These are phyloP conservation scores for Sugiyamaella valdiviana DNA, from an alignment of 805 yeast genomes.

Conservation along the genomic window DNA sequence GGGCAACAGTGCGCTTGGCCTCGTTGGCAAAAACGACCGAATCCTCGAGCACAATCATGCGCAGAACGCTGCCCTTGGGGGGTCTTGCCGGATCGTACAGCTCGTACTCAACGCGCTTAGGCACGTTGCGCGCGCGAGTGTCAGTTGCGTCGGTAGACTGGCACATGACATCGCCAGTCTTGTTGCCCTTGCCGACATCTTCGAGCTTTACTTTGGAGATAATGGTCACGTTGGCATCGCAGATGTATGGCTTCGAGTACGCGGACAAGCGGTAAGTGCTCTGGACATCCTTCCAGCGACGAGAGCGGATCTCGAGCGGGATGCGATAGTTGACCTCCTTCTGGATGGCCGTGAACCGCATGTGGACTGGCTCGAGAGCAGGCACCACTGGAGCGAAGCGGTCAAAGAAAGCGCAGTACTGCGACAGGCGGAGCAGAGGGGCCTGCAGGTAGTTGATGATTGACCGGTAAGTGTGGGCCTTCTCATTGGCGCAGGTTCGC, in stretches of 20 bases:
- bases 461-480: constrained; percentile 15
- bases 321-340: constrained; percentile 14
- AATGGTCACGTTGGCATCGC: constrained; percentile 16
- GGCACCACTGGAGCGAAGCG: constrained; percentile 6
- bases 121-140: not conserved
- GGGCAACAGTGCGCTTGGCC: constrained; percentile 4
- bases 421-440: constrained; percentile 19
- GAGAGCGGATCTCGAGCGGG: constrained; percentile 14
- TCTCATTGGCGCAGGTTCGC: constrained; percentile 5
- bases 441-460: constrained; percentile 18
- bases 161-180: constrained; percentile 17
- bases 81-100: constrained; percentile 8
- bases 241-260: constrained; percentile 12
- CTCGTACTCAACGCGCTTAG: constrained; percentile 6
- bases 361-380: constrained; percentile 8
- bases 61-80: constrained; percentile 8
- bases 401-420: constrained; percentile 15
- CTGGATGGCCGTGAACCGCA: constrained; percentile 7
- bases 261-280: constrained; percentile 12
- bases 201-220: constrained; percentile 13
- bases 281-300: constrained; percentile 15
- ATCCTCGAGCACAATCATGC: constrained; percentile 12
- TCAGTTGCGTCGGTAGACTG: not conserved
- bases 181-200: constrained; percentile 7
- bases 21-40: constrained; percentile 12